phyloP scores from a whole-genome alignment of 495 filamentous ascomycete species.

The Neurospora sp. region DNA sequence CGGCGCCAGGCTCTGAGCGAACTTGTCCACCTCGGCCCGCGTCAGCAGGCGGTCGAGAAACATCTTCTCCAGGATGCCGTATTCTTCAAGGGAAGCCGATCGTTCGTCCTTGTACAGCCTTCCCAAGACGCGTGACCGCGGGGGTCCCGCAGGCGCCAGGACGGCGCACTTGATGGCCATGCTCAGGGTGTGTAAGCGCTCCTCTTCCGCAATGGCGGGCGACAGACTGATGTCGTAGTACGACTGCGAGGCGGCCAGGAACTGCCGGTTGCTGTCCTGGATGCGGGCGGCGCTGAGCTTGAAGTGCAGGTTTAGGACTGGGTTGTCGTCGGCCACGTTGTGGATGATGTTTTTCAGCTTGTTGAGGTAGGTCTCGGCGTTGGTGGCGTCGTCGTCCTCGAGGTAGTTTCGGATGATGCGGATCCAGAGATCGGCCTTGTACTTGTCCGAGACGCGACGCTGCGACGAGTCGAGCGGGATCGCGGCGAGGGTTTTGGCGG shows the following conservation, averaged over 20 bases:
- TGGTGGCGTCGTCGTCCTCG: constrained; percentile 84
- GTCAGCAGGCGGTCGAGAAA: constrained; percentile 81
- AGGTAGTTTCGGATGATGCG: constrained; percentile 91
- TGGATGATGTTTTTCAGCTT: constrained; percentile 85
- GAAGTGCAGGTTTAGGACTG: constrained; percentile 68
- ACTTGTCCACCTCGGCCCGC: constrained; percentile 72
- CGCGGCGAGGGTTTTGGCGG: constrained; percentile 66
- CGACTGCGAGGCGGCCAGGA: constrained; percentile 77
- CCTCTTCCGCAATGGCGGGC: constrained; percentile 67
- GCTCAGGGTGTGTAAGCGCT: constrained; percentile 67
- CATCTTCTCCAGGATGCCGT: constrained; percentile 92
- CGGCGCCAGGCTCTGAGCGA: constrained; percentile 65
- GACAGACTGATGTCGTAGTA: constrained; percentile 81
- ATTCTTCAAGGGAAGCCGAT: constrained; percentile 63
- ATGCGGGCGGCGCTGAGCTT: constrained; percentile 87
- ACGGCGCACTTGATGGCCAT: constrained; percentile 94
- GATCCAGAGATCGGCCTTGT: constrained; percentile 76
- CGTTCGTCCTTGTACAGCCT: constrained; percentile 93
- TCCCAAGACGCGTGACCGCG: constrained; percentile 66
- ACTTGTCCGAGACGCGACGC: constrained; percentile 65
- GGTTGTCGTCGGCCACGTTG: constrained; percentile 58
- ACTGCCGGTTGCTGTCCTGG: constrained; percentile 77
- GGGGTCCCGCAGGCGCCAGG: constrained; percentile 81
- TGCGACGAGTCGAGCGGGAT: constrained; percentile 85
- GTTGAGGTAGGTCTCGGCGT: constrained; percentile 79